These are phyloP conservation scores for Aspergillus homomorphus DNA, from an alignment of 495 filamentous ascomycete species.

Conservation along the genomic window DNA sequence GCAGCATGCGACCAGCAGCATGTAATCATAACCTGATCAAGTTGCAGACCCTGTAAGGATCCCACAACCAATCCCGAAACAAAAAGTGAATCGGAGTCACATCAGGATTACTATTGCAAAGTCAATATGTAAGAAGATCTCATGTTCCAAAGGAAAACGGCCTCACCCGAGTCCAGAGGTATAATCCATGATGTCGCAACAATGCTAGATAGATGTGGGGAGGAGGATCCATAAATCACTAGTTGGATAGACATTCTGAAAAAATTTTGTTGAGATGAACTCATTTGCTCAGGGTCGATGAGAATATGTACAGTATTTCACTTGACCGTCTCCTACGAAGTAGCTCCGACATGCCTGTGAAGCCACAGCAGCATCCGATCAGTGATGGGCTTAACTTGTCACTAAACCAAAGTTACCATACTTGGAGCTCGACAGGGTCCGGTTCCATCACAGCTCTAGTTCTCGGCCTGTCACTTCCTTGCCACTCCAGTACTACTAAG, in stretches of 20 bases:
- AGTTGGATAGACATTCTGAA: too few species aligned
- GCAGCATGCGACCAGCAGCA: neutral
- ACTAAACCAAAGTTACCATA: conserved; percentile 18
- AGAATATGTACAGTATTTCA: too few species aligned
- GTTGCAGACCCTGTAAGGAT: conserved; percentile 1
- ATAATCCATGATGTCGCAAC: too few species aligned
- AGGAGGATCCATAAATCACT: neutral
- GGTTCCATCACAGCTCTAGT: conserved; percentile 14
- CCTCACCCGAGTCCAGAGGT: neutral
- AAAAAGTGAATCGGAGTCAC: conserved; percentile 3
- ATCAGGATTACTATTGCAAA: neutral
- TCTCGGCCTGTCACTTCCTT: conserved; percentile 9
- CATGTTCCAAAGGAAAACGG: neutral
- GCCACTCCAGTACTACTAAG: neutral
- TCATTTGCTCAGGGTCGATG: neutral
- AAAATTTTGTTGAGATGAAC: neutral
- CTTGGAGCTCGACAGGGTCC: conserved; percentile 14
- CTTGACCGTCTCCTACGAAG: too few species aligned
- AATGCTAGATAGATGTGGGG: conserved; percentile 14
- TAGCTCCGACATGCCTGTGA: too few species aligned
- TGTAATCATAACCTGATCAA: neutral
- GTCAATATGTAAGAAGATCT: neutral
- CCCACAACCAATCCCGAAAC: conserved; percentile 3
- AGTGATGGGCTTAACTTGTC: conserved; percentile 14
- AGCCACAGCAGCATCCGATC: neutral